Evolutionary conservation across 2,329 filamentous ascomycete species (phyloP).

Genomic region (Cyanodermella asteris): DNA sequence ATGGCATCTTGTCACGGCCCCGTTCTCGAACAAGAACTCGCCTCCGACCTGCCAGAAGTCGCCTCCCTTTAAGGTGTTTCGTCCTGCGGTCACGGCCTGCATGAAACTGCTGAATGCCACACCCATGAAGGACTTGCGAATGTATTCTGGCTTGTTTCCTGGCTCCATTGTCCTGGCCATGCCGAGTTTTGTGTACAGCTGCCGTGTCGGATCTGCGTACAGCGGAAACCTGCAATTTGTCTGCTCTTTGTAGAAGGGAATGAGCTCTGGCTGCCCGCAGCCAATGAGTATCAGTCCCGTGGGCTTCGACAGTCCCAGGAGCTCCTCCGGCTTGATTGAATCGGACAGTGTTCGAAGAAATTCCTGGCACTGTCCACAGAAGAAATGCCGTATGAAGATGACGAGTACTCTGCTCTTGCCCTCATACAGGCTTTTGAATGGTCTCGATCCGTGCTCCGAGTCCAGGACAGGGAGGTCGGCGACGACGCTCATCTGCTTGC

Average conservation of each 20-base stretch:
- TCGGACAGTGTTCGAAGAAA: conserved; percentile 44
- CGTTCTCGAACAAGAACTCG: conserved; percentile 50
- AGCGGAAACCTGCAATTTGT: conserved; percentile 51
- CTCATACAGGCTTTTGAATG: conserved; percentile 42
- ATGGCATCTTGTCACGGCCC: conserved; percentile 38
- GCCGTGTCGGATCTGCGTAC: conserved; percentile 50
- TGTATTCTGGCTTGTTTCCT: conserved; percentile 41
- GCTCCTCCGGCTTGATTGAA: conserved; percentile 26
- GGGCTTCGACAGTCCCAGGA: conserved; percentile 22
- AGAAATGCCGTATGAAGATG: conserved; percentile 61
- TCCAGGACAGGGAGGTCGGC: conserved; percentile 31
- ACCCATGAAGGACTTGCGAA: conserved; percentile 27
- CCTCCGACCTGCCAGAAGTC: conserved; percentile 50
- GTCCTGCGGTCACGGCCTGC: conserved; percentile 37
- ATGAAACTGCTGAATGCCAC: conserved; percentile 27
- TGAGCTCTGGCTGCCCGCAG: conserved; percentile 47
- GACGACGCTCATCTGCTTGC: no score
- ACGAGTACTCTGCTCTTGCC: conserved; percentile 38
- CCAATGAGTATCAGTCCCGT: conserved; percentile 50
- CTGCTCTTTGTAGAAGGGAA: conserved; percentile 40
- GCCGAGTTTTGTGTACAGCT: conserved; percentile 43
- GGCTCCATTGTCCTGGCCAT: conserved; percentile 44
- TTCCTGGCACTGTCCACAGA: conserved; percentile 61
- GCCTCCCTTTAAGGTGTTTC: conserved; percentile 40
- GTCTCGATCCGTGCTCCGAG: conserved; percentile 33